Evolutionary conservation across 305 asterid species (phyloP), one percentile per base, ranked within the genome.

Genomic region (Rubia peregrina): DNA sequence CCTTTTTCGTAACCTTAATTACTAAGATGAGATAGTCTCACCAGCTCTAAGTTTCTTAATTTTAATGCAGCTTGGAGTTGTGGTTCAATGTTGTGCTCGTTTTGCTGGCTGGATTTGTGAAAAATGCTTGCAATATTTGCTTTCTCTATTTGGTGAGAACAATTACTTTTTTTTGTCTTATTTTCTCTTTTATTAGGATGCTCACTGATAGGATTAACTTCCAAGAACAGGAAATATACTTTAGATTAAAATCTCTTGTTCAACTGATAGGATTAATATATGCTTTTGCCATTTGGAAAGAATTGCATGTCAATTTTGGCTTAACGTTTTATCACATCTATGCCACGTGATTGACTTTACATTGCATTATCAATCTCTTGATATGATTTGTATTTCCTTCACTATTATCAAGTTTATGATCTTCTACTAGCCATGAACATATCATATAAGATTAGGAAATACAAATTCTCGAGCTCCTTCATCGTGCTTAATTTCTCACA

Each of bases 21-120:
- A 49, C n/a, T 24, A 7, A 55, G 55, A 41, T 4, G 40, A 43
- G n/a, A 22, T 21, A 43, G 21, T 57, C 11, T 21, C 41, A 3
- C 41, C 22, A 49, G 48, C 49, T 17, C n/a, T 30, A 49, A 68
- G 38, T 68, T 44, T 8, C 62, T 68, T 68, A 24, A 49, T 68
- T 33, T 2, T 7, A 19, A 49, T 66, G 43, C 68, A 89, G 96
- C 84, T 24, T 90, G 67, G 96, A 90, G 83, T 55, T 85, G 30
- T 88, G 95, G 95, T 89, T 87, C 80, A 76, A 77, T 61, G 89
- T 91, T 2, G 74, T 86, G 57, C 77, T 90, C 10, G 91, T 90
- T 14, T 71, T 90, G 55, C 81, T 90, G 43, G 92, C 96, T 7
- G 95, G 96, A 53, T 86, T 86, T 63, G 76, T 84, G 91, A 78